A percentile compares a stretch with the other conserved stretches of the same genome.
These are phyloP conservation scores for Pistacia integerrima DNA, from an alignment of 345 rosid genomes.

Conservation along the genomic window DNA sequence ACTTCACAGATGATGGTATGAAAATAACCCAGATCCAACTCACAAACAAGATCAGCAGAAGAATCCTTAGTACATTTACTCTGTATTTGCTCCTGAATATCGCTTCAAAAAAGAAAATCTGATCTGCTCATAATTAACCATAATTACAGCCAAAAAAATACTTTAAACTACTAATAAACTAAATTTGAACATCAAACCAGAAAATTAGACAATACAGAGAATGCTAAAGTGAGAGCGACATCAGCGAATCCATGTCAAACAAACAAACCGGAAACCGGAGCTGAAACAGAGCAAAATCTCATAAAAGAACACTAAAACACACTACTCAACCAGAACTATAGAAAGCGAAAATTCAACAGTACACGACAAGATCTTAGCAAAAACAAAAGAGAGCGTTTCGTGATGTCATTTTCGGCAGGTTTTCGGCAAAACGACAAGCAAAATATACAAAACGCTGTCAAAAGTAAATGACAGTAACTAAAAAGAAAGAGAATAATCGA, in stretches of 20 bases:
- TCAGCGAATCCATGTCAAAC: background rate
- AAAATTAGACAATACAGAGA: background rate
- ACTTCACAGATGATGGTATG: background rate
- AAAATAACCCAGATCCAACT: background rate
- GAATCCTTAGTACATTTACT: background rate
- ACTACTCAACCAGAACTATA: background rate
- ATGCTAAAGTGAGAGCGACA: slow-evolving; percentile 3
- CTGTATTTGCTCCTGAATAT: background rate
- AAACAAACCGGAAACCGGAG: slow-evolving; percentile 11
- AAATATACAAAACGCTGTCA: background rate
- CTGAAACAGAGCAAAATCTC: background rate
- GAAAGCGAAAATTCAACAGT: background rate
- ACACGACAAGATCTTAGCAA: slow-evolving; percentile 7
- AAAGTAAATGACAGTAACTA: background rate
- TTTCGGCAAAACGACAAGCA: background rate
- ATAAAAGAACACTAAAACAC: background rate
- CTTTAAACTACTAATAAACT: background rate
- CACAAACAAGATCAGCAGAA: background rate
- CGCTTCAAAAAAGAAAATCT: background rate
- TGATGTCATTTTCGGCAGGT: background rate
- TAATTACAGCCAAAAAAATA: background rate
- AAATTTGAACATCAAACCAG: background rate
- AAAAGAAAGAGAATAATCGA: background rate
- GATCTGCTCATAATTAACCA: background rate
- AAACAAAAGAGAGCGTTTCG: background rate